Evolutionary conservation across 2,329 filamentous ascomycete species (phyloP).

Genomic region (Orbilia javanica): DNA sequence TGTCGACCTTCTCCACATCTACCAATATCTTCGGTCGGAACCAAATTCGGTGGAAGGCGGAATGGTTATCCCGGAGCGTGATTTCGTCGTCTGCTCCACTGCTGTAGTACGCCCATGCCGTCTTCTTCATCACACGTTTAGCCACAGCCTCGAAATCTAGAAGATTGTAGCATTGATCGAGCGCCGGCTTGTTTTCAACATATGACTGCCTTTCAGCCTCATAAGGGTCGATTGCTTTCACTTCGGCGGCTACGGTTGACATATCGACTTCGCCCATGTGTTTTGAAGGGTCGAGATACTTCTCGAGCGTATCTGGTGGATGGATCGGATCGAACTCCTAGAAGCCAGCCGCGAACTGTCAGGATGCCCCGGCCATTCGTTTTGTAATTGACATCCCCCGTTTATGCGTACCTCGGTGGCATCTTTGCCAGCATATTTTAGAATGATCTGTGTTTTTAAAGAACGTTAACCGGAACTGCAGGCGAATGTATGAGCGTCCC

Average conservation of each 20-base stretch:
- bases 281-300: conserved; percentile 85
- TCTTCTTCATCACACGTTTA: conserved; percentile 90
- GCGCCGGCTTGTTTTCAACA: conserved; percentile 78
- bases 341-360: neutral
- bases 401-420: conserved; percentile 75
- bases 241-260: conserved; percentile 77
- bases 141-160: conserved; percentile 97
- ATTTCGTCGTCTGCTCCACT: conserved; percentile 62
- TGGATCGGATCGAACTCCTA: conserved; percentile 86
- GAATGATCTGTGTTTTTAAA: conserved; percentile 76
- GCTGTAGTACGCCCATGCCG: conserved; percentile 97
- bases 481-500: neutral
- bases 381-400: neutral
- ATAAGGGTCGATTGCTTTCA: conserved; percentile 76
- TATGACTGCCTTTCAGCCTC: conserved; percentile 81
- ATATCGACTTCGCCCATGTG: conserved; percentile 92
- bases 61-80: conserved; percentile 96
- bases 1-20: conserved; percentile 88
- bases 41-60: conserved; percentile 96
- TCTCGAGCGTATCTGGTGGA: conserved; percentile 87
- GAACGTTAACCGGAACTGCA: too few relatives aligned
- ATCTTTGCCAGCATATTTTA: conserved; percentile 97
- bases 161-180: conserved; percentile 92
- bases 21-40: conserved; percentile 91
- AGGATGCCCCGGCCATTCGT: neutral